These are phyloP conservation scores for Suhomyces bribrorum DNA, from an alignment of 1,139 yeast genomes.

Conservation along the genomic window DNA sequence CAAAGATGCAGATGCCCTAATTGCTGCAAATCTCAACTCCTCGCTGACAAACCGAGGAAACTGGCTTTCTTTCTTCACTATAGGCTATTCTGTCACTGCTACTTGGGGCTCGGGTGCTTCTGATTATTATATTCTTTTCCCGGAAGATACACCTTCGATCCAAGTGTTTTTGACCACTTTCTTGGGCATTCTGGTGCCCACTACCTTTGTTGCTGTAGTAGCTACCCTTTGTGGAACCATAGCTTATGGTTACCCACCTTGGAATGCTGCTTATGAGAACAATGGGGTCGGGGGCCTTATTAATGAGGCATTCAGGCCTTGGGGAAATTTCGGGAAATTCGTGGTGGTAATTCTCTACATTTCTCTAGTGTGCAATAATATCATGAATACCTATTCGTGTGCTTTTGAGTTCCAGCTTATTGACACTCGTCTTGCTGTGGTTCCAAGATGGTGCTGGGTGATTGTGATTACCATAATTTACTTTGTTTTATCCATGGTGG, in stretches of 20 bases:
- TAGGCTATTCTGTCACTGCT: conserved; percentile 29
- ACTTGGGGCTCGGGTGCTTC: conserved; percentile 35
- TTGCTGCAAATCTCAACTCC: conserved; percentile 17
- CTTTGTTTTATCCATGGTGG: conserved; percentile 25
- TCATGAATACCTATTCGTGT: conserved; percentile 33
- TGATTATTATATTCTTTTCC: conserved; percentile 29
- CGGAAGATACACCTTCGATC: conserved; percentile 22
- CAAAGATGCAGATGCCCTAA: conserved; percentile 15
- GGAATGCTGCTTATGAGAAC: conserved; percentile 24
- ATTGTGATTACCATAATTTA: conserved; percentile 21
- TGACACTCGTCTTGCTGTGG: conserved; percentile 19
- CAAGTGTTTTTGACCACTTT: conserved; percentile 25
- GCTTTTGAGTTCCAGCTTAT: conserved; percentile 30
- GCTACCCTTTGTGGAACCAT: conserved; percentile 28
- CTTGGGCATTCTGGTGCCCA: conserved; percentile 26
- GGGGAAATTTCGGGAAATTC: conserved; percentile 34
- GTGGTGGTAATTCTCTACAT: conserved; percentile 35
- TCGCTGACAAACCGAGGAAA: conserved; percentile 22
- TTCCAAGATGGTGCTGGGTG: conserved; percentile 33
- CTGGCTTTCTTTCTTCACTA: conserved; percentile 29
- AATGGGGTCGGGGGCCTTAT: conserved; percentile 30
- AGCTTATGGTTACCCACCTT: conserved; percentile 26
- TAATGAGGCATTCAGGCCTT: conserved; percentile 23
- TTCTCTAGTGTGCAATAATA: conserved; percentile 39
- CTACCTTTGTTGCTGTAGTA: conserved; percentile 28